Percentiles rank a stretch among this genome's conserved stretches.
Conservation (phyloP, 352 stramenopile species). For the Globisporangium splendens region DNA sequence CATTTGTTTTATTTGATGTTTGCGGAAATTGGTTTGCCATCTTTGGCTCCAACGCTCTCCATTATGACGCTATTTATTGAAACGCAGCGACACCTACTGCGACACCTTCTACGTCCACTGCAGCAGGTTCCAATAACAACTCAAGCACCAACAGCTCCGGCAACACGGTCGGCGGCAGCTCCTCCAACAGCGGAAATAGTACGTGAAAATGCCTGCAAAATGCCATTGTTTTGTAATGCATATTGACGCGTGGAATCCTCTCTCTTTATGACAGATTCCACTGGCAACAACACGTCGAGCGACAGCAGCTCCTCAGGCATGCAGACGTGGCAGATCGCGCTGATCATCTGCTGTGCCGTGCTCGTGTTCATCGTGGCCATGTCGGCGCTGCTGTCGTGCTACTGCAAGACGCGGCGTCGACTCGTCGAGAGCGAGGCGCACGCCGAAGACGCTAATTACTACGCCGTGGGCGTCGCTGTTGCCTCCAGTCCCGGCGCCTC, state of each 20-base stretch:
- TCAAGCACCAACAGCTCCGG: not conserved
- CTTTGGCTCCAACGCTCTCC: not conserved
- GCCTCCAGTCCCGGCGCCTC: no score
- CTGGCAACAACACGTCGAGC: conserved; percentile 2
- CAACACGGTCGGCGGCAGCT: not conserved
- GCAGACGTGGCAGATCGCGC: conserved; percentile 47
- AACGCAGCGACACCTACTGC: conserved; percentile 10
- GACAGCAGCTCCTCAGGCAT: conserved; percentile 22
- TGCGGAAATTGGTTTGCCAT: not conserved
- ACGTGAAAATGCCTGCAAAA: not conserved
- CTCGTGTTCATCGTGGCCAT: conserved; percentile 47
- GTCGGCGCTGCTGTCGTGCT: conserved; percentile 51
- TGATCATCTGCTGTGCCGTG: conserved; percentile 56
- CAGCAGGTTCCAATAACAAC: conserved; percentile 4
- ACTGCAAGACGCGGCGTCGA: conserved; percentile 47
- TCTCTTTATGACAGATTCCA: not conserved
- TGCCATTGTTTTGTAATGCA: no score
- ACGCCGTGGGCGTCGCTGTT: conserved; percentile 9
- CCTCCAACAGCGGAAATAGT: not conserved
- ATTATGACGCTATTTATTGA: not conserved
- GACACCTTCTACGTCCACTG: conserved; percentile 9
- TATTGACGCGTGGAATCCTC: not conserved
- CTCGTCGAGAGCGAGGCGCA: conserved; percentile 48
- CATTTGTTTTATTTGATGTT: conserved; percentile 3
- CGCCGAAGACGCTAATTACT: conserved; percentile 36